Percentiles rank a stretch among this genome's conserved stretches.
Conservation (phyloP, 2,329 filamentous ascomycete genomes). For the Colletotrichum siamense region DNA sequence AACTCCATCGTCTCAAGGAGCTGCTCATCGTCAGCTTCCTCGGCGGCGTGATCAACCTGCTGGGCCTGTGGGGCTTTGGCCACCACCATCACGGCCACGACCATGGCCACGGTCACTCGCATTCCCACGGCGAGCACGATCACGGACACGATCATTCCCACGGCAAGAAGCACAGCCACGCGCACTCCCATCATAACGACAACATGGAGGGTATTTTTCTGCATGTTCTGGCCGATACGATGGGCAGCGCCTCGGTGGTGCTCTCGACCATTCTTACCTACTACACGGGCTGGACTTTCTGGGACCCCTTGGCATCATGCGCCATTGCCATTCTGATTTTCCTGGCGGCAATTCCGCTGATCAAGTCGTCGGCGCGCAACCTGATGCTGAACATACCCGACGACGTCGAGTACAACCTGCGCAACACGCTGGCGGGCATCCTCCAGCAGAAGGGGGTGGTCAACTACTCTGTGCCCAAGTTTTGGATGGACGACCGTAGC, state of each 20-base stretch:
- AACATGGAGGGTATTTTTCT: conserved; percentile 98
- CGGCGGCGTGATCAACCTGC: conserved; percentile 87
- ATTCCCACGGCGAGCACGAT: conserved; percentile 40
- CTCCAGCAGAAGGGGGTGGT: conserved; percentile 83
- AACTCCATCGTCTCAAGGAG: conserved; percentile 85
- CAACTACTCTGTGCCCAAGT: conserved; percentile 85
- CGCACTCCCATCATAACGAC: conserved; percentile 74
- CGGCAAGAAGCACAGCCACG: conserved; percentile 43
- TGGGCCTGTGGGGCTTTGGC: conserved; percentile 87
- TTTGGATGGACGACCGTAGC: conserved; percentile 81
- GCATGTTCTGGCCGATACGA: conserved; percentile 91
- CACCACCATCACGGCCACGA: conserved; percentile 65
- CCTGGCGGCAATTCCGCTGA: conserved; percentile 86
- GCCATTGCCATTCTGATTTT: conserved; percentile 94
- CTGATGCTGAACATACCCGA: conserved; percentile 86
- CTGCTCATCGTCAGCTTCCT: conserved; percentile 87
- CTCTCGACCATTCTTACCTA: conserved; percentile 88
- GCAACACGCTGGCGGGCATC: conserved; percentile 85
- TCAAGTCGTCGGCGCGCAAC: conserved; percentile 82
- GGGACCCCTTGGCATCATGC: conserved; percentile 93
- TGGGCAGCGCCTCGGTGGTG: conserved; percentile 94
- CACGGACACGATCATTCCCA: conserved; percentile 49
- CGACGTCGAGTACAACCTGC: conserved; percentile 84
- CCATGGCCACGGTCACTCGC: conserved; percentile 44
- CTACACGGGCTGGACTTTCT: conserved; percentile 88